Evolutionary conservation across 78 protist genomes (phyloP).

Genomic region (Speleostelium caveatum): DNA sequence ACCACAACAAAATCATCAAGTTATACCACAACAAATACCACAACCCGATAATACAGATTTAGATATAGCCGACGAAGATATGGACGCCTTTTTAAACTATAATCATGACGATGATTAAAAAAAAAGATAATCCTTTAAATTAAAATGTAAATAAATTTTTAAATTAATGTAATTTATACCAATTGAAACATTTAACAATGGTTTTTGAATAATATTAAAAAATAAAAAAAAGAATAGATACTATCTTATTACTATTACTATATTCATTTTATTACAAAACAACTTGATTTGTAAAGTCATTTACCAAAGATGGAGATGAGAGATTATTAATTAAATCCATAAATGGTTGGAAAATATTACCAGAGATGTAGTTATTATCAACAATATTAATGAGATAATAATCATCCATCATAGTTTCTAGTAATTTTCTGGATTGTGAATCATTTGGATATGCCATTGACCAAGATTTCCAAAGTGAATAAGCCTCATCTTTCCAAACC

Average conservation of each 20-base stretch:
- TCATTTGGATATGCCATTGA: conserved; percentile 19
- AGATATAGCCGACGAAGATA: not conserved
- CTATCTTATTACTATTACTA: no score
- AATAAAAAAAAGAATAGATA: no score
- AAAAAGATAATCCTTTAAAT: no score
- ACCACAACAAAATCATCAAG: not conserved
- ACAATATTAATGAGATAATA: conserved; percentile 91
- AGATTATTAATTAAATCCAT: conserved; percentile 28
- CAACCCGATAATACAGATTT: not conserved
- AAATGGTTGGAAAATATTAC: conserved; percentile 83
- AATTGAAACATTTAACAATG: no score
- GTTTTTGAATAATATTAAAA: no score
- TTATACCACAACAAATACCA: not conserved
- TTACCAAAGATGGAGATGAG: no score
- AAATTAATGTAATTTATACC: no score
- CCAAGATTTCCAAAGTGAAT: conserved; percentile 92
- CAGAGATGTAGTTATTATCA: conserved; percentile 93
- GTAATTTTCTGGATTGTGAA: not conserved
- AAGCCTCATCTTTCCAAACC: conserved; percentile 96
- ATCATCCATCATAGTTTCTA: conserved; percentile 80
- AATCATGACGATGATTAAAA: not conserved
- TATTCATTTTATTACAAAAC: no score
- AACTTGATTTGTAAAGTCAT: no score
- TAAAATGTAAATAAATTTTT: no score
- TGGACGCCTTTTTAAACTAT: not conserved